phyloP scores from a whole-genome alignment of 257 asterid genomes.

The Solanum lignicaule region DNA sequence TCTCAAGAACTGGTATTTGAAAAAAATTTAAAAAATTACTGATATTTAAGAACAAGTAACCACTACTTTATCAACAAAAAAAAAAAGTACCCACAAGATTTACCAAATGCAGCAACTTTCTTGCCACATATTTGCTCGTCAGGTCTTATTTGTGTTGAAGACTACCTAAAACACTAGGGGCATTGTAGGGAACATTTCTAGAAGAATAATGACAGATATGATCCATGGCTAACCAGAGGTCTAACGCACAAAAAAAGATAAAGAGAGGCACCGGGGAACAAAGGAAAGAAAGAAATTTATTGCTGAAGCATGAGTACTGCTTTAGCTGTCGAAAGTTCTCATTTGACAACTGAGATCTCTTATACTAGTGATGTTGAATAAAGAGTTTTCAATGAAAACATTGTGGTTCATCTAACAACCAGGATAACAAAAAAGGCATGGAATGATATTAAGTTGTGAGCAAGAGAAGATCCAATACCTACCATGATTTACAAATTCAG shows the following conservation, averaged over 20 bases:
- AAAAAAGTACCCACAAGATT: neutral
- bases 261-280: neutral
- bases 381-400: neutral
- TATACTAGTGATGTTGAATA: neutral
- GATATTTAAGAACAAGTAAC: neutral
- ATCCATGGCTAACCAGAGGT: neutral
- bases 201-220: neutral
- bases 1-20: neutral
- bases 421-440: neutral
- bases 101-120: neutral
- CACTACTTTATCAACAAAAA: neutral
- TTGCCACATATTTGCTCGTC: neutral
- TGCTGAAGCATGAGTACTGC: neutral
- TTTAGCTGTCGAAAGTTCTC: neutral
- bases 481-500: constrained; percentile 77
- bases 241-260: neutral
- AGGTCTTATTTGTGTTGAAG: neutral
- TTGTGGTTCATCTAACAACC: neutral
- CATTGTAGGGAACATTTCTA: neutral
- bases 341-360: neutral
- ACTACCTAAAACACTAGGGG: neutral
- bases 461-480: constrained; percentile 9
- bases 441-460: neutral
- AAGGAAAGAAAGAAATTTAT: neutral
- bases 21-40: neutral